Evolutionary conservation across 371 early-diverging fungal species (phyloP).

Genomic region (Circinella umbellata): DNA sequence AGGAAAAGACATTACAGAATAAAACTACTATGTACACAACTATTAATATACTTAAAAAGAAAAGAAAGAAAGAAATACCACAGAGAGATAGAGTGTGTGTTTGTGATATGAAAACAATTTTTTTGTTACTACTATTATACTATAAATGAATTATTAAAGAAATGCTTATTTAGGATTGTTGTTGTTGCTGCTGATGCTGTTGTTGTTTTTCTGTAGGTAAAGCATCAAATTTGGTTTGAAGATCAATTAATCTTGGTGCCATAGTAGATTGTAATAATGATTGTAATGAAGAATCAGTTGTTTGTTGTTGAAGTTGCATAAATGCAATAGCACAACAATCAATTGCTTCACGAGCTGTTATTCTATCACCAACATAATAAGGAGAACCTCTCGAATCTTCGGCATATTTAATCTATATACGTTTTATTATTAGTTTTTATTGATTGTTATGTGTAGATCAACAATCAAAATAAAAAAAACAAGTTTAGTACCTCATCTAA

Average conservation of each 20-base stretch:
- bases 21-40: no score
- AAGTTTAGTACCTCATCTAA: conserved; percentile 18
- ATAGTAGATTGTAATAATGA: conserved; percentile 32
- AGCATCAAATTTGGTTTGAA: conserved; percentile 30
- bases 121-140: no score
- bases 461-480: background rate
- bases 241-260: conserved; percentile 29
- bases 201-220: conserved; percentile 12
- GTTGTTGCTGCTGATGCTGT: background rate
- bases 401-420: conserved; percentile 37
- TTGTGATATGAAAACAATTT: no score
- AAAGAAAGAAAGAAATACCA: no score
- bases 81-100: no score
- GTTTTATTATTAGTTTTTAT: background rate
- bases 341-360: conserved; percentile 44
- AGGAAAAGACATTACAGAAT: no score
- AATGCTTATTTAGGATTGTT: background rate
- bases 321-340: conserved; percentile 34
- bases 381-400: conserved; percentile 46
- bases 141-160: background rate
- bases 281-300: conserved; percentile 19
- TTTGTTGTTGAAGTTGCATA: conserved; percentile 31
- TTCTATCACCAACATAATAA: conserved; percentile 45
- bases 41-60: no score
- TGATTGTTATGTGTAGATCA: no score